Percentiles rank a stretch among this genome's conserved stretches.
phyloP scores from a whole-genome alignment of 2,329 filamentous ascomycete genomes.

The Calonectria hongkongensis region DNA sequence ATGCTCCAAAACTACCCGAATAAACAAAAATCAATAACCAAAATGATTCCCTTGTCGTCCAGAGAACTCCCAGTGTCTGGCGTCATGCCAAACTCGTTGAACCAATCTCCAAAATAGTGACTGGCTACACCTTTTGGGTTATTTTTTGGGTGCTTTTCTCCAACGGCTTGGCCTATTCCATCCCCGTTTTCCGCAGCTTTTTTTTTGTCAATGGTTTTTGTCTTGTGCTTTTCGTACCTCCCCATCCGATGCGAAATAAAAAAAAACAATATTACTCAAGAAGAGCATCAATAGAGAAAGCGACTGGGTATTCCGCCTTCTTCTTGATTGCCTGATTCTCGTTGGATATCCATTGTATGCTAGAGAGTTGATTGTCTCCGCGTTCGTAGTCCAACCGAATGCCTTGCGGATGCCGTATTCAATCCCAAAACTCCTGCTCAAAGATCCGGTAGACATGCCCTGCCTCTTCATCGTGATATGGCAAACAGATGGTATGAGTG shows the following conservation, averaged over 20 bases:
- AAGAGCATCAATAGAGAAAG: conserved; percentile 21
- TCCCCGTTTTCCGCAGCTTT: background rate
- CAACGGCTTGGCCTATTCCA: conserved; percentile 1
- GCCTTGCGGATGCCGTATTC: conserved; percentile 31
- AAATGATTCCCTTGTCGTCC: conserved; percentile 37
- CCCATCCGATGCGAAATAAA: conserved; percentile 16
- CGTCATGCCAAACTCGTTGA: conserved; percentile 36
- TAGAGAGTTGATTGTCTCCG: conserved; percentile 19
- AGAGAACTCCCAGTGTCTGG: conserved; percentile 49
- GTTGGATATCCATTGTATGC: conserved; percentile 21
- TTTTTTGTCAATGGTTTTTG: conserved; percentile 30
- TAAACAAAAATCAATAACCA: background rate
- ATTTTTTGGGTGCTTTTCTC: conserved; percentile 29
- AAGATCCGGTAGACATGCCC: conserved; percentile 24
- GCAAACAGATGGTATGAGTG: conserved; percentile 32
- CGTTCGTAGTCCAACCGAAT: conserved; percentile 27
- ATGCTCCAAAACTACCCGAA: conserved; percentile 45
- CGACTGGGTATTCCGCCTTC: conserved; percentile 1
- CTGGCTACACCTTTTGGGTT: conserved; percentile 34
- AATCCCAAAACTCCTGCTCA: conserved; percentile 35
- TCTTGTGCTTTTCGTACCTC: conserved; percentile 32
- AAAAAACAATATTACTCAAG: conserved; percentile 15
- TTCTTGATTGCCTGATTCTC: conserved; percentile 16
- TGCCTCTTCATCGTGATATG: conserved; percentile 28
- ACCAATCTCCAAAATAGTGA: conserved; percentile 31